A percentile compares a stretch with the other conserved stretches of the same genome.
These are phyloP conservation scores for Arthrobotrys megalospora DNA, from an alignment of 2,329 filamentous ascomycete genomes.

Conservation along the genomic window DNA sequence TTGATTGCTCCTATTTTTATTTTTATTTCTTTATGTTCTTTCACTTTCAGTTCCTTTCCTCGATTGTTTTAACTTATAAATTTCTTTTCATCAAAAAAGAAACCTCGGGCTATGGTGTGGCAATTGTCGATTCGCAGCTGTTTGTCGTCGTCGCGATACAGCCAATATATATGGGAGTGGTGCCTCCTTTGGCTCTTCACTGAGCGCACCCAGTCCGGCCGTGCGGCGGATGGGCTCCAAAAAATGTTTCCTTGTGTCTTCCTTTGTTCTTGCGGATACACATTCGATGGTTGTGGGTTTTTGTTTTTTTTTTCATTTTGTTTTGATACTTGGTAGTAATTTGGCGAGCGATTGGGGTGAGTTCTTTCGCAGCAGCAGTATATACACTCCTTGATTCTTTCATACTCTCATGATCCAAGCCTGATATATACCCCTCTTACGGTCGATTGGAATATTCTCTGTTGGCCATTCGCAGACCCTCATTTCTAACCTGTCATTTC, in stretches of 20 bases:
- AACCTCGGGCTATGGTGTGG: constrained; percentile 49
- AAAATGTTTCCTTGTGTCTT: constrained; percentile 45
- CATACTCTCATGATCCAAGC: constrained; percentile 51
- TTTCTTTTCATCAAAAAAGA: constrained; percentile 35
- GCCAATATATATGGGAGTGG: constrained; percentile 39
- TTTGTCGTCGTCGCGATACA: constrained; percentile 39
- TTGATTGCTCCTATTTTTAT: constrained; percentile 48
- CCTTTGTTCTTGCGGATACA: constrained; percentile 33
- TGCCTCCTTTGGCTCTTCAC: constrained; percentile 45
- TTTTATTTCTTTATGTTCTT: constrained; percentile 30
- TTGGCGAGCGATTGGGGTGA: constrained; percentile 61
- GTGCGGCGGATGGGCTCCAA: constrained; percentile 19
- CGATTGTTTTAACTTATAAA: constrained; percentile 26
- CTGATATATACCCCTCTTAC: constrained; percentile 53
- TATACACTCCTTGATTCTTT: constrained; percentile 53
- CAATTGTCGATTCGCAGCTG: constrained; percentile 50
- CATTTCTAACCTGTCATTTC: constrained; percentile 49
- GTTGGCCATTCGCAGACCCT: constrained; percentile 52
- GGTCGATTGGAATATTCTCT: constrained; percentile 48
- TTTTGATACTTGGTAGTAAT: constrained; percentile 42
- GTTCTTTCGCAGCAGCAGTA: constrained; percentile 63
- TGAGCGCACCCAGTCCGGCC: constrained; percentile 30
- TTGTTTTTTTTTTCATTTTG: constrained; percentile 23
- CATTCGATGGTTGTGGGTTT: constrained; percentile 17
- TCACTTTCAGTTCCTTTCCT: constrained; percentile 44